Evolutionary conservation across 2,329 filamentous ascomycete genomes (phyloP).

Genomic region (Alternaria viburni): DNA sequence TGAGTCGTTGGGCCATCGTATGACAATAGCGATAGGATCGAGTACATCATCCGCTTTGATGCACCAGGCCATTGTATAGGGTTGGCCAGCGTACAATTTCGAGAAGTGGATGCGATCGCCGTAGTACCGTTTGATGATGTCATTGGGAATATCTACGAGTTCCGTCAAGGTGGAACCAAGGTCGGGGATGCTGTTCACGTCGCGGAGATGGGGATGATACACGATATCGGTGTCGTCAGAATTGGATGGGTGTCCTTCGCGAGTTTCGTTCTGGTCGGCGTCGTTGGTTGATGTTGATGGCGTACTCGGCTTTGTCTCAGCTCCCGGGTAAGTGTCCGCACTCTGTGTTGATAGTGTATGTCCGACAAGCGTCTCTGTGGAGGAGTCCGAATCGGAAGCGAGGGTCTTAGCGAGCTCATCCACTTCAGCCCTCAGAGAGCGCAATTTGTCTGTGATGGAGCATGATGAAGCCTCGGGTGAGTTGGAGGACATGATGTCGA

Average conservation of each 20-base stretch:
- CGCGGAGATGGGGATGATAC: not conserved
- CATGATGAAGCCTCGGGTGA: not conserved
- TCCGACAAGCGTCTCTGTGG: not conserved
- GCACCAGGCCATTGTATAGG: not conserved
- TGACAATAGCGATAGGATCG: not conserved
- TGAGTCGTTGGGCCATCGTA: not conserved
- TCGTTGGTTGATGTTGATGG: not conserved
- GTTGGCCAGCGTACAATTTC: not conserved
- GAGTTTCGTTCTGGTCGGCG: not conserved
- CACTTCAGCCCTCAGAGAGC: too few relatives aligned
- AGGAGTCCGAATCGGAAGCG: not conserved
- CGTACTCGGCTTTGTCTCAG: not conserved
- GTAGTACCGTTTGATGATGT: not conserved
- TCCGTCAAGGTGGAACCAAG: not conserved
- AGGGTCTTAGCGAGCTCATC: not conserved
- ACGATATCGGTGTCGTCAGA: not conserved
- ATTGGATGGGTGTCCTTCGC: not conserved
- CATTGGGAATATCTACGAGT: not conserved
- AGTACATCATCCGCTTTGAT: not conserved
- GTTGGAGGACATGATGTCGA: not conserved
- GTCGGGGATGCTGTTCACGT: not conserved
- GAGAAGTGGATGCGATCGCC: not conserved
- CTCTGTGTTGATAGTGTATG: not conserved
- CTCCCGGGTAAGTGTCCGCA: not conserved
- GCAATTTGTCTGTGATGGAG: not conserved